These are phyloP conservation scores for Metschnikowia kunwiensis DNA, from an alignment of 805 yeast species.

Conservation along the genomic window DNA sequence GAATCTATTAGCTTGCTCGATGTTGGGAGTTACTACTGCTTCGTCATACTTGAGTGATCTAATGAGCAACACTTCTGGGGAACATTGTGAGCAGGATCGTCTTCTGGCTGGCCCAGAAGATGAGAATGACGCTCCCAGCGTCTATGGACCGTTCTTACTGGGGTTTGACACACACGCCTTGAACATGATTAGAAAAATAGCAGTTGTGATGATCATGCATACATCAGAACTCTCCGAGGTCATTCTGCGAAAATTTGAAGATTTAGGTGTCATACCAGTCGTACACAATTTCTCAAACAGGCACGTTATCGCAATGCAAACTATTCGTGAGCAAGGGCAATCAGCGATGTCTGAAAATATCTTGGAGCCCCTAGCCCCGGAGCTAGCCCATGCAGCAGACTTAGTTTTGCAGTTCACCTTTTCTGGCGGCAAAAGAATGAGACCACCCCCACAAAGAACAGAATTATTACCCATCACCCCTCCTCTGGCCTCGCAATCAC, in stretches of 20 bases:
- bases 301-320: conserved; percentile 13
- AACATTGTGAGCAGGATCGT: conserved; percentile 3
- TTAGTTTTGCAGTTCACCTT: conserved; percentile 11
- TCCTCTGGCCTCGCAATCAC: conserved; percentile 43
- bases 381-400: conserved; percentile 17
- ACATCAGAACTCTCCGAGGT: conserved; percentile 50
- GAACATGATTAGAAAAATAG: conserved; percentile 37
- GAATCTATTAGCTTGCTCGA: conserved; percentile 51
- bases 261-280: conserved; percentile 53
- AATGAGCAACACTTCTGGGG: conserved; percentile 5
- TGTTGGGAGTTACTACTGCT: conserved; percentile 48
- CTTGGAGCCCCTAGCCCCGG: conserved; percentile 10
- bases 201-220: conserved; percentile 43
- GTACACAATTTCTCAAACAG: conserved; percentile 28
- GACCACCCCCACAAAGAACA: conserved; percentile 7
- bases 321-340: conserved; percentile 14
- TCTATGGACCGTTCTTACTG: conserved; percentile 46
- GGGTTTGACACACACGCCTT: conserved; percentile 44
- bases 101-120: conserved; percentile 29
- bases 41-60: conserved; percentile 13
- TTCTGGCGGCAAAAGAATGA: conserved; percentile 4
- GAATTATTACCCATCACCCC: conserved; percentile 32
- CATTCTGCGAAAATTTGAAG: conserved; percentile 47
- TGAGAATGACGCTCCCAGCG: conserved; percentile 42
- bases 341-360: conserved; percentile 12